A percentile compares a stretch with the other conserved stretches of the same genome.
Conservation (phyloP, 208 protist species). For the Zelonia costaricensis region DNA sequence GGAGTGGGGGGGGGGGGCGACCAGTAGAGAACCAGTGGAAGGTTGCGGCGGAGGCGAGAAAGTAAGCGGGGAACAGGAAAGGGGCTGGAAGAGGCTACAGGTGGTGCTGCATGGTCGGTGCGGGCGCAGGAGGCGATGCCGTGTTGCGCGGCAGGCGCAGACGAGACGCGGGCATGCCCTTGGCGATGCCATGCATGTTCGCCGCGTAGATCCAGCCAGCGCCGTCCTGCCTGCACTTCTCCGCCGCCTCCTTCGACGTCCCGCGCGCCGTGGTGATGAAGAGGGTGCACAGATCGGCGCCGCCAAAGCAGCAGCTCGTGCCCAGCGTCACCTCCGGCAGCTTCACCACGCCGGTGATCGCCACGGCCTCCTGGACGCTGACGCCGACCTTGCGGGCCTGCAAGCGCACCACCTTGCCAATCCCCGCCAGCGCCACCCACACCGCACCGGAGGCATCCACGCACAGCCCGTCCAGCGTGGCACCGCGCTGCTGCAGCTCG, state of each 20-base stretch:
- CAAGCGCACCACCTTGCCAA: conserved; percentile 29
- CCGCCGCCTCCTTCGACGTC: conserved; percentile 17
- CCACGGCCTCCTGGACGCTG: background rate
- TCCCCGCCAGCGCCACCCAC: conserved; percentile 27
- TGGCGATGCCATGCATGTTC: conserved; percentile 25
- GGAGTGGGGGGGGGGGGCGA: too few relatives aligned
- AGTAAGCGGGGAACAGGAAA: too few relatives aligned
- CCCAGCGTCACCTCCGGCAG: conserved; percentile 14
- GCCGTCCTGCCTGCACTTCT: conserved; percentile 14
- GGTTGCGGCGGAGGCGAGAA: conserved; percentile 4
- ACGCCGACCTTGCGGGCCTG: conserved; percentile 5
- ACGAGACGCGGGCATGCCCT: conserved; percentile 16
- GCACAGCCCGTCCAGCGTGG: conserved; percentile 26
- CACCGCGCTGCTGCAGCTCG: conserved; percentile 4
- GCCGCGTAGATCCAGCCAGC: conserved; percentile 30
- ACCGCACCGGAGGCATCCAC: conserved; percentile 24
- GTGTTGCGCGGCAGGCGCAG: conserved; percentile 13
- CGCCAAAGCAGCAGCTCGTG: conserved; percentile 40
- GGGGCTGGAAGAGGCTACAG: background rate
- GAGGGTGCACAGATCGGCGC: conserved; percentile 22
- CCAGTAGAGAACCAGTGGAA: too few relatives aligned
- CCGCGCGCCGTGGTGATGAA: conserved; percentile 35
- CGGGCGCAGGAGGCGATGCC: too few relatives aligned
- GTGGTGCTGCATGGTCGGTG: conserved; percentile 3
- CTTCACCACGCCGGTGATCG: conserved; percentile 23